These are phyloP conservation scores for Trichoderma pleuroti DNA, from an alignment of 2,329 filamentous ascomycete species.

Conservation along the genomic window DNA sequence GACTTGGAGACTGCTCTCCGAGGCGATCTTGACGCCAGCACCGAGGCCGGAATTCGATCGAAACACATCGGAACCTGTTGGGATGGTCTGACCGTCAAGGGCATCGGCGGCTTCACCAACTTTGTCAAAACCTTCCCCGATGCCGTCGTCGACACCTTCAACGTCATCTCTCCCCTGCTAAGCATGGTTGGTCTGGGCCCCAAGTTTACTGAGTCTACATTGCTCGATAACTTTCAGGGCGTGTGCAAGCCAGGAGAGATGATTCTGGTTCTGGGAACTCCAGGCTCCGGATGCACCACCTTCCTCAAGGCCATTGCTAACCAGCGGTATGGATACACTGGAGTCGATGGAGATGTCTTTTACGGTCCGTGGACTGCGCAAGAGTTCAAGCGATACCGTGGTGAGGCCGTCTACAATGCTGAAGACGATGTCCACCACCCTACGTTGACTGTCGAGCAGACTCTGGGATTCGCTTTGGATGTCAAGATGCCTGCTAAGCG, in stretches of 20 bases:
- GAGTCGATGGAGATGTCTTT: slow-evolving; percentile 63
- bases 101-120: slow-evolving; percentile 70
- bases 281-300: slow-evolving; percentile 68
- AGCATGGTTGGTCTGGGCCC: slow-evolving; percentile 61
- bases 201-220: slow-evolving; percentile 67
- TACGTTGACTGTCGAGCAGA: slow-evolving; percentile 83
- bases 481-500: slow-evolving; percentile 81
- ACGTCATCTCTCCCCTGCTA: slow-evolving; percentile 64
- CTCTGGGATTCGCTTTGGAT: slow-evolving; percentile 78
- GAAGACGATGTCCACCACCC: slow-evolving; percentile 83
- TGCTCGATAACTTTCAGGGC: slow-evolving; percentile 69
- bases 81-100: slow-evolving; percentile 72
- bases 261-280: slow-evolving; percentile 76
- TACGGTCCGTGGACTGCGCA: slow-evolving; percentile 72
- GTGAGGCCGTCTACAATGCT: slow-evolving; percentile 76
- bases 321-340: slow-evolving; percentile 56
- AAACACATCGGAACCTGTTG: slow-evolving; percentile 80
- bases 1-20: slow-evolving; percentile 72
- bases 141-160: slow-evolving; percentile 72
- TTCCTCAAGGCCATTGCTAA: slow-evolving; percentile 68
- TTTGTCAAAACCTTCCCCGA: slow-evolving; percentile 73
- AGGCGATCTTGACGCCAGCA: slow-evolving; percentile 67
- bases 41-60: slow-evolving; percentile 71
- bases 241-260: slow-evolving; percentile 80
- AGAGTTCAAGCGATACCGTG: slow-evolving; percentile 71